phyloP scores from a whole-genome alignment of 306 rosid genomes.

The Glycine soja region DNA sequence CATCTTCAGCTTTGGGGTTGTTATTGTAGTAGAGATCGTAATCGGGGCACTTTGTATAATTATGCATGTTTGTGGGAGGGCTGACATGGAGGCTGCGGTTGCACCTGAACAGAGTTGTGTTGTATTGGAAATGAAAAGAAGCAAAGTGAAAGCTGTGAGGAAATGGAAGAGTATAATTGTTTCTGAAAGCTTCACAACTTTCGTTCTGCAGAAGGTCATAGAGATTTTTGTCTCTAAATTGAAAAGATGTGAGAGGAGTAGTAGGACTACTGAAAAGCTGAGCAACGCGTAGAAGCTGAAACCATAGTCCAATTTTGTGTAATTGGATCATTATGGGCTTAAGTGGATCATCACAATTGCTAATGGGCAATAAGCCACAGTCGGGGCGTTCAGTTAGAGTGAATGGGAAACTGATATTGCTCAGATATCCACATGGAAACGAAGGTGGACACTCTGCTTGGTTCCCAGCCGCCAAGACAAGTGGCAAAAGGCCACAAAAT shows the following conservation, averaged over 20 bases:
- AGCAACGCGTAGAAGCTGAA: neutral
- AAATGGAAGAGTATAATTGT: too few relatives aligned
- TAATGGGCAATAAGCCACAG: constrained; percentile 51
- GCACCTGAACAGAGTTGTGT: too few relatives aligned
- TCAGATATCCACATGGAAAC: constrained; percentile 47
- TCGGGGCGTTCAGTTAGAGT: neutral
- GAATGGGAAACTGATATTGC: constrained; percentile 45
- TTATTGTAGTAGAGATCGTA: constrained; percentile 23
- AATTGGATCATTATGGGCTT: constrained; percentile 27
- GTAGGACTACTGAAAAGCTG: neutral
- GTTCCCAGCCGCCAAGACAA: neutral
- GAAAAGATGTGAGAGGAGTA: neutral
- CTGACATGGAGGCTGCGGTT: too few relatives aligned
- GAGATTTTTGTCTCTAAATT: constrained; percentile 1
- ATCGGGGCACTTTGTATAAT: too few relatives aligned
- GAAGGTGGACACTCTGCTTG: constrained; percentile 32
- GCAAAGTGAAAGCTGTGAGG: too few relatives aligned
- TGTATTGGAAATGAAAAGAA: too few relatives aligned
- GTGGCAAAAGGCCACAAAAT: too few relatives aligned
- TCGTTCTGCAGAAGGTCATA: too few relatives aligned
- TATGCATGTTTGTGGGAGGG: neutral
- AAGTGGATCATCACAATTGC: neutral
- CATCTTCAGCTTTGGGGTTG: neutral
- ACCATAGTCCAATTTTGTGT: constrained; percentile 25
- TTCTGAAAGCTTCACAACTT: too few relatives aligned